These are phyloP conservation scores for Bipolaris bicolor DNA, from an alignment of 2,329 filamentous ascomycete genomes.

Conservation along the genomic window DNA sequence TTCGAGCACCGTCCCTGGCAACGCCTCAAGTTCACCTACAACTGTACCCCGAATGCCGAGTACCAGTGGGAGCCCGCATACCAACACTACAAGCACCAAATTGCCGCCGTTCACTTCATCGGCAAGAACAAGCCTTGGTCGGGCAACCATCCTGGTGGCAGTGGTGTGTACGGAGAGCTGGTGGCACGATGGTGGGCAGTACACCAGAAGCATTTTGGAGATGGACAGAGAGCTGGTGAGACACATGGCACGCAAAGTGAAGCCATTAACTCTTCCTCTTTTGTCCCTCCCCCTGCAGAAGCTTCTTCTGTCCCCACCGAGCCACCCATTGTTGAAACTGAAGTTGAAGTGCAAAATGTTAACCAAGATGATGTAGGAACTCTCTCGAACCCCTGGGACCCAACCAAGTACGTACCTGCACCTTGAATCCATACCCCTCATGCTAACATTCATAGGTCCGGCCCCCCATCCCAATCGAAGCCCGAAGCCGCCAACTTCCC, in stretches of 20 bases:
- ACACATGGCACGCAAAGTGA: conserved; percentile 17
- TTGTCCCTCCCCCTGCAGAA: conserved; percentile 32
- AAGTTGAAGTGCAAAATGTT: conserved; percentile 52
- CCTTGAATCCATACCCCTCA: background rate
- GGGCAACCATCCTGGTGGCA: conserved; percentile 54
- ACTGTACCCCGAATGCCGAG: conserved; percentile 93
- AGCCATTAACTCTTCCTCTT: conserved; percentile 14
- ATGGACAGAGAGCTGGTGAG: conserved; percentile 11
- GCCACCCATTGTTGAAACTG: conserved; percentile 52
- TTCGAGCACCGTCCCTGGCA: conserved; percentile 79
- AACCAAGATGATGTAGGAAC: conserved; percentile 51
- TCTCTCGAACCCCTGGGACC: conserved; percentile 65
- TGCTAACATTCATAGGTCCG: conserved; percentile 36
- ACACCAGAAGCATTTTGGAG: conserved; percentile 80
- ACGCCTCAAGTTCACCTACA: conserved; percentile 92
- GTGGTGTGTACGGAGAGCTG: conserved; percentile 79
- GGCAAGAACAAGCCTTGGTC: conserved; percentile 88
- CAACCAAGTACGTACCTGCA: conserved; percentile 58
- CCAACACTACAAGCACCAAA: conserved; percentile 86
- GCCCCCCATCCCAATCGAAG: conserved; percentile 67
- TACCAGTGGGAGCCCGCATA: conserved; percentile 98
- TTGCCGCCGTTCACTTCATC: conserved; percentile 94
- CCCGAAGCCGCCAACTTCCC: conserved; percentile 89
- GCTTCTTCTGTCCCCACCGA: conserved; percentile 48
- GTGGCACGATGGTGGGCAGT: conserved; percentile 91